Base-by-base conservation (phyloP, 225 moss, liverwort and hornwort genomes). In the Antitrichia curtipendula region DNA sequence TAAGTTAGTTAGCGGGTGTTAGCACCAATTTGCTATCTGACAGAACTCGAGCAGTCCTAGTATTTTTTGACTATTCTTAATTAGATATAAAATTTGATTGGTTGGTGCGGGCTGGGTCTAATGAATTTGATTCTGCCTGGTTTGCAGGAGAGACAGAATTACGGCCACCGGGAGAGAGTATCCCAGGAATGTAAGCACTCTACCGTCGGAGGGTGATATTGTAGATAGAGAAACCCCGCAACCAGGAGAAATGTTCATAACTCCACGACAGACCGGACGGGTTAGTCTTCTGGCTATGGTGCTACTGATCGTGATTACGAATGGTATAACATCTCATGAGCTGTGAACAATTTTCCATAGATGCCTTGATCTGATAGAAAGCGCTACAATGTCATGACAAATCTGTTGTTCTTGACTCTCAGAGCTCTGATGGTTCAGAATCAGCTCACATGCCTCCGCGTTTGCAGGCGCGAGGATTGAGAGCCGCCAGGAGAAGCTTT, bases 251-350 rank as follows among this genome's bases (percentile, higher is more conserved):
- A 38, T 86, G 61, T 65, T 81, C 63, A 41, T 53, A 63, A 66
- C 68, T 76, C 75, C 91, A 34, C 80, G 86, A 61, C 80, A 84
- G n/a, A 82, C 82, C 65, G 91, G 88, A 88, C 77, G 91, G 91
- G 91, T 91, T 81, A 85, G 88, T 91, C 72, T 79, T 91, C 82
- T 82, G 83, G 63, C 80, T 77, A 45, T 82, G 86, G 70, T 82
- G 43, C 58, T 85, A 16, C 40, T 76, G 71, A 69, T 84, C 78
- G 76, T 83, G 56, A 54, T 60, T 90, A 20, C 58, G 81, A 63
- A 58, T 90, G 69, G 69, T 69, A 34, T 66, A 74, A 41, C 71
- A 78, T 86, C 62, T 49, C 21, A 41, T 82, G 79, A 70, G 71
- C 52, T 88, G 83, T 84, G 78, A 68, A 78, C 59, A 60, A 78